A percentile compares a stretch with the other conserved stretches of the same genome.
phyloP scores from a whole-genome alignment of 257 asterid species.

The Euphrasia confusa region DNA sequence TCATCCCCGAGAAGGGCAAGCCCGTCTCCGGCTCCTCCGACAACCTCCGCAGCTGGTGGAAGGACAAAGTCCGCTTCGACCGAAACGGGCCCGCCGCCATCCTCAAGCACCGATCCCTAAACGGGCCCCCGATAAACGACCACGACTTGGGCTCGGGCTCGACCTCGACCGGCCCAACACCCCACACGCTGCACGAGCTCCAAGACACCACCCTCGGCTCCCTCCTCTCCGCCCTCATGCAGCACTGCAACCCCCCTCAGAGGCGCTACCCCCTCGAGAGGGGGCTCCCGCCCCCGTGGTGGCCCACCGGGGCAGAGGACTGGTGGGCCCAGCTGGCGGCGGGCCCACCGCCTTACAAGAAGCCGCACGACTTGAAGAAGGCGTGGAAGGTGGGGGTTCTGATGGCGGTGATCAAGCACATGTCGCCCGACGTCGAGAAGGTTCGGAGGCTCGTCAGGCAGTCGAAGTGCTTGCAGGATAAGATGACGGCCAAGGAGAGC shows the following conservation, averaged over 20 bases:
- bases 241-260: slow-evolving; percentile 90
- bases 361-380: slow-evolving; percentile 86
- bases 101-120: slow-evolving; percentile 51
- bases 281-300: slow-evolving; percentile 89
- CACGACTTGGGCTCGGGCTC: too few relatives aligned
- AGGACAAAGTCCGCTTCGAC: slow-evolving; percentile 77
- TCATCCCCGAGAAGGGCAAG: slow-evolving; percentile 86
- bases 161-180: slow-evolving; percentile 50
- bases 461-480: slow-evolving; percentile 82
- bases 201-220: slow-evolving; percentile 91
- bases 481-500: slow-evolving; percentile 91
- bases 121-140: slow-evolving; percentile 37
- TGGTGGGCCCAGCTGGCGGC: slow-evolving; percentile 87
- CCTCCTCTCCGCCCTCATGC: slow-evolving; percentile 76
- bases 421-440: slow-evolving; percentile 78
- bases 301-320: slow-evolving; percentile 80
- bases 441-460: slow-evolving; percentile 78
- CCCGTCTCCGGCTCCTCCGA: slow-evolving; percentile 91
- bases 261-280: slow-evolving; percentile 80
- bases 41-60: slow-evolving; percentile 91
- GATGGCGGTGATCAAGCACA: slow-evolving; percentile 78
- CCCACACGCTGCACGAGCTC: slow-evolving; percentile 78
- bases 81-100: slow-evolving; percentile 87
- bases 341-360: slow-evolving; percentile 80
- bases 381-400: slow-evolving; percentile 83